phyloP scores from a whole-genome alignment of 495 filamentous ascomycete genomes.

The Penicillium cinerascens region DNA sequence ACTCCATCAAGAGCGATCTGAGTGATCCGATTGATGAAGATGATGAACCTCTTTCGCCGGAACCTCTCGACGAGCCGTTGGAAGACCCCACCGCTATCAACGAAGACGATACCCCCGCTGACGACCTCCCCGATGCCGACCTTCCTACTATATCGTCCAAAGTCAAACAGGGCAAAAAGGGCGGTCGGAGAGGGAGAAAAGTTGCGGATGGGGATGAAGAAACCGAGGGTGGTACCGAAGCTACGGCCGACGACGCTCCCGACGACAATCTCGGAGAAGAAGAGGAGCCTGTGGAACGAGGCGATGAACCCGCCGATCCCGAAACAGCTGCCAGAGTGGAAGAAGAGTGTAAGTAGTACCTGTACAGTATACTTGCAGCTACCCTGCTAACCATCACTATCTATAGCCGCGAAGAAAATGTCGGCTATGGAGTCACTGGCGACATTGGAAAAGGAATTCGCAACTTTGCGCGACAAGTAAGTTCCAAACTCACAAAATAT shows the following conservation, averaged over 20 bases:
- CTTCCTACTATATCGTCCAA: constrained; percentile 27
- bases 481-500: constrained; percentile 13
- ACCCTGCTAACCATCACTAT: constrained; percentile 2
- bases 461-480: constrained; percentile 81
- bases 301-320: constrained; percentile 39
- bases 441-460: constrained; percentile 79
- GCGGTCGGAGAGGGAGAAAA: constrained; percentile 44
- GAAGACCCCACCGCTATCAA: constrained; percentile 28
- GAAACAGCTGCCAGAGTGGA: constrained; percentile 38
- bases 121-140: constrained; percentile 38
- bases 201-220: constrained; percentile 39
- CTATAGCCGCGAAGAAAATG: constrained; percentile 70
- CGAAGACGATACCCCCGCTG: constrained; percentile 36
- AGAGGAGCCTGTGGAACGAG: constrained; percentile 41
- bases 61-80: constrained; percentile 24
- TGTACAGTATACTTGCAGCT: neutral
- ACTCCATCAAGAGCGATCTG: constrained; percentile 43
- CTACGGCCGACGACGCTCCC: constrained; percentile 24
- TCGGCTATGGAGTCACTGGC: constrained; percentile 75
- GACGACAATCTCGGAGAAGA: constrained; percentile 45
- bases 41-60: constrained; percentile 19
- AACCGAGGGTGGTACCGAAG: constrained; percentile 24
- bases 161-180: constrained; percentile 41
- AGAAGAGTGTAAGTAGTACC: constrained; percentile 69
- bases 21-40: constrained; percentile 35